Evolutionary conservation across 2,329 filamentous ascomycete genomes (phyloP).

Genomic region (Aureobasidium lini): DNA sequence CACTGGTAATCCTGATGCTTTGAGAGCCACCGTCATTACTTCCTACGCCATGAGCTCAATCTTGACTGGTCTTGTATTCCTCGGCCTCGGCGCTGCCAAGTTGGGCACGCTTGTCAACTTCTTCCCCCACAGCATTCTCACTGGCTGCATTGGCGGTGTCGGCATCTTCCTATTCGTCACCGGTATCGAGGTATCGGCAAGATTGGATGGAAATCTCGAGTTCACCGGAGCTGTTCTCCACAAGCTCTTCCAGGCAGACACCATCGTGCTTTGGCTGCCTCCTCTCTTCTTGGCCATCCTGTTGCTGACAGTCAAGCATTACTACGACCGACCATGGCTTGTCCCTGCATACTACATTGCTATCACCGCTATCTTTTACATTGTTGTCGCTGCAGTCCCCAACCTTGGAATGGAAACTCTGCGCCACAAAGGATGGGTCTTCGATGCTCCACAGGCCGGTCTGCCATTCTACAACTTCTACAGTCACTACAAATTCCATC

Average conservation of each 20-base stretch:
- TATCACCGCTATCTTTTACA: conserved; percentile 71
- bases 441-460: conserved; percentile 71
- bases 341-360: conserved; percentile 78
- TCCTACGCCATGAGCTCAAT: conserved; percentile 86
- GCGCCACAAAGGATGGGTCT: conserved; percentile 78
- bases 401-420: conserved; percentile 59
- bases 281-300: conserved; percentile 69
- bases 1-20: conserved; percentile 70
- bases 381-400: conserved; percentile 63
- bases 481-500: conserved; percentile 63
- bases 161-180: conserved; percentile 91
- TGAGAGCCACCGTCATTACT: conserved; percentile 90
- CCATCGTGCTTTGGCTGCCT: conserved; percentile 72
- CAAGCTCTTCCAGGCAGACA: conserved; percentile 65
- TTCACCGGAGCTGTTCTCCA: conserved; percentile 71
- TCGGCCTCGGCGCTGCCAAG: conserved; percentile 76
- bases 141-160: conserved; percentile 94
- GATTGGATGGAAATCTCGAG: conserved; percentile 75
- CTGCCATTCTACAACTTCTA: conserved; percentile 98
- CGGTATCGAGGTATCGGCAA: conserved; percentile 85
- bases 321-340: conserved; percentile 73
- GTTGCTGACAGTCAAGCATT: conserved; percentile 69
- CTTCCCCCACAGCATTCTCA: conserved; percentile 91
- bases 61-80: conserved; percentile 85
- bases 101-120: conserved; percentile 93